phyloP scores from a whole-genome alignment of 345 rosid species.

The Erysimum cheiranthoides region DNA sequence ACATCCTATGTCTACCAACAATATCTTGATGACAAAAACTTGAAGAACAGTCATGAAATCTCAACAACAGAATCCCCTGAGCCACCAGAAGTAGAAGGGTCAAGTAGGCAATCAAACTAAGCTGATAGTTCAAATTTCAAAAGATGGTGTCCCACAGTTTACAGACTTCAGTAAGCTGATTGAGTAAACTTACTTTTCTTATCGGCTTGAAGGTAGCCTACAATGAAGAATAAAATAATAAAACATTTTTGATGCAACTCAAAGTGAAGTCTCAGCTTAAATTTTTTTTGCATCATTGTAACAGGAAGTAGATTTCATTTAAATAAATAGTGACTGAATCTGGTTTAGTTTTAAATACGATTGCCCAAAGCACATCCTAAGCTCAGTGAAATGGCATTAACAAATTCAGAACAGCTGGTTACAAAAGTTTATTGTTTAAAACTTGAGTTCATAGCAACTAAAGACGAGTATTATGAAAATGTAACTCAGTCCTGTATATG shows the following conservation, averaged over 20 bases:
- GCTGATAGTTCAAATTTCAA: neutral
- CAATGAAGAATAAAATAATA: constrained; percentile 8
- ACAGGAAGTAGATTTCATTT: neutral
- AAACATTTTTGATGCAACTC: constrained; percentile 22
- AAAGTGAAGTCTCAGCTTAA: neutral
- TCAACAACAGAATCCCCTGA: constrained; percentile 15
- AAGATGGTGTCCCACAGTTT: constrained; percentile 4
- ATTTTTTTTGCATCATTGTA: constrained; percentile 31
- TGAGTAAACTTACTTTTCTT: constrained; percentile 20
- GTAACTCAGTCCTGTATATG: neutral
- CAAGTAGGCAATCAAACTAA: constrained; percentile 24
- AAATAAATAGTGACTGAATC: neutral
- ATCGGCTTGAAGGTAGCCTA: neutral
- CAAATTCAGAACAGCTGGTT: constrained; percentile 8
- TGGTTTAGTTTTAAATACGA: constrained; percentile 19
- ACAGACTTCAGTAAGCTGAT: constrained; percentile 8
- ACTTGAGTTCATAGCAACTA: constrained; percentile 23
- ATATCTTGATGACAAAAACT: constrained; percentile 43
- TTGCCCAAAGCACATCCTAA: constrained; percentile 2
- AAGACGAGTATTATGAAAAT: constrained; percentile 5
- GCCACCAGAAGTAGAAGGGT: constrained; percentile 29
- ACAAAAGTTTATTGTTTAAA: constrained; percentile 1
- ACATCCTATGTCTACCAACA: constrained; percentile 50
- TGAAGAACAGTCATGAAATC: constrained; percentile 30
- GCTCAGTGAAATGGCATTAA: constrained; percentile 8